Conservation (phyloP, 768 basidiomycete genomes). For the Tulasnella sp. region DNA sequence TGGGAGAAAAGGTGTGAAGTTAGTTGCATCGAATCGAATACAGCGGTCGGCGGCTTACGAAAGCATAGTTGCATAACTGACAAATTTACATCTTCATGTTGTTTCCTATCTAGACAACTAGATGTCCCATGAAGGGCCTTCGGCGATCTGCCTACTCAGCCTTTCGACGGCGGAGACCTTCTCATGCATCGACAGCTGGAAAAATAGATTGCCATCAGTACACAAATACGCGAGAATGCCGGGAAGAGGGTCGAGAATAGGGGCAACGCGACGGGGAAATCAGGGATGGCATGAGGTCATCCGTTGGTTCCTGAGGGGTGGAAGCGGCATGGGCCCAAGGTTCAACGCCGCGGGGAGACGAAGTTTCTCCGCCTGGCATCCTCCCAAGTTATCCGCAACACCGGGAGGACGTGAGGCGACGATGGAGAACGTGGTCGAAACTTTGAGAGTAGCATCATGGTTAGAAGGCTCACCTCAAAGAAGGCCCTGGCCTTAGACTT, state of each 20-base stretch:
- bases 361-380: background rate
- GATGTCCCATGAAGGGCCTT: background rate
- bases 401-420: background rate
- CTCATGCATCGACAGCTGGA: background rate
- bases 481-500: slow-evolving; percentile 2
- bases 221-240: background rate
- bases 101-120: background rate
- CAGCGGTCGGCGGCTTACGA: background rate
- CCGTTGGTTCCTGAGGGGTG: background rate
- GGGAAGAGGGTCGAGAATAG: background rate
- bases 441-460: background rate
- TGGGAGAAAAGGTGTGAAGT: background rate
- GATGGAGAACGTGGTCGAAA: slow-evolving; percentile 9
- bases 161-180: background rate
- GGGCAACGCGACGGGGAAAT: background rate
- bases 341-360: background rate
- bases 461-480: slow-evolving; percentile 6
- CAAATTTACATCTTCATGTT: background rate
- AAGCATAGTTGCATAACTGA: background rate
- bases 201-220: background rate
- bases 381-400: background rate
- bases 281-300: background rate
- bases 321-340: background rate
- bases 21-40: background rate
- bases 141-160: background rate